Evolutionary conservation across 139 green algal species (phyloP).

Genomic region (Microglena sp.): DNA sequence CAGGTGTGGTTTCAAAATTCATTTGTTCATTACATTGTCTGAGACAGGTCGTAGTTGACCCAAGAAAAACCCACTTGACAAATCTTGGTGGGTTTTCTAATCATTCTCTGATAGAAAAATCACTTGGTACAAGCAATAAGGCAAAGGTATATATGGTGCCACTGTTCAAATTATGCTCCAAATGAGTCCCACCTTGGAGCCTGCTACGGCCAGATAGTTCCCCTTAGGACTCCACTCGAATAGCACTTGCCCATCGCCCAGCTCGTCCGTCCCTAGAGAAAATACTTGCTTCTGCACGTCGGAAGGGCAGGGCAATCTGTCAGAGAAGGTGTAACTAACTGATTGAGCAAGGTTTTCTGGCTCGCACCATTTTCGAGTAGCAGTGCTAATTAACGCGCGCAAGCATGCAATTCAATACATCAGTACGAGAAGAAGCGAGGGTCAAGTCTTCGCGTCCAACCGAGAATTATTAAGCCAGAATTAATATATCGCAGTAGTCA

Average conservation of each 20-base stretch:
- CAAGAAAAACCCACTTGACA: neutral
- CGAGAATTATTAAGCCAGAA: no score
- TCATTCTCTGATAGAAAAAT: neutral
- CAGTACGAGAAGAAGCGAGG: no score
- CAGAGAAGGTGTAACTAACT: no score
- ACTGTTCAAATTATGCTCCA: neutral
- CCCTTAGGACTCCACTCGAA: slow-evolving; percentile 47
- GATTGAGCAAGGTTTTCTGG: no score
- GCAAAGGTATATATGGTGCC: neutral
- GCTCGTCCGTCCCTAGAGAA: slow-evolving; percentile 10
- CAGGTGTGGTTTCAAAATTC: neutral
- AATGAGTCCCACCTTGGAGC: slow-evolving; percentile 32
- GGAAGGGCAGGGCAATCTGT: no score
- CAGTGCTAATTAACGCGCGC: neutral
- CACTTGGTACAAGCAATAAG: neutral
- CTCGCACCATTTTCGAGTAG: no score
- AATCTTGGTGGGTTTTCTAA: neutral
- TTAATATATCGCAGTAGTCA: no score
- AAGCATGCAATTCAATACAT: neutral
- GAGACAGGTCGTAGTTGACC: neutral
- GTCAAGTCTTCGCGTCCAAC: no score
- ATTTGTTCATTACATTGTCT: neutral
- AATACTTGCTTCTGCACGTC: slow-evolving; percentile 36
- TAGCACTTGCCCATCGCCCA: slow-evolving; percentile 34
- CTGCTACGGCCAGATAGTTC: slow-evolving; percentile 31